Evolutionary conservation across 192 early-diverging fungal species (phyloP), one percentile per base, ranked within the genome.

Genomic region (Jimgerdemannia flammicorona): DNA sequence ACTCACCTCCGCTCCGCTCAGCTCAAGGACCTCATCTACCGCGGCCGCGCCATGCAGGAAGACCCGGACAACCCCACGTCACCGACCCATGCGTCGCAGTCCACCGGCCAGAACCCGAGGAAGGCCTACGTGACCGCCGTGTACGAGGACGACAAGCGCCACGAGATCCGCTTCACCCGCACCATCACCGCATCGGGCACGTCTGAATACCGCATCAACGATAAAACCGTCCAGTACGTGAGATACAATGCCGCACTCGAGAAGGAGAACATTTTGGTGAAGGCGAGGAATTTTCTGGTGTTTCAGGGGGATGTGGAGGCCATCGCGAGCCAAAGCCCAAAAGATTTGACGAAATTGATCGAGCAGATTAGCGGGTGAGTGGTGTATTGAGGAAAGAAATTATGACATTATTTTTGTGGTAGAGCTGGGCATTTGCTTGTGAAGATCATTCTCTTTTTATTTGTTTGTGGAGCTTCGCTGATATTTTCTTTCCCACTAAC

Each of bases 221-320:
- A 88, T 20, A 91, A 87, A 49, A 78, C 75, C 0, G 94, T 97
- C 7, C 80, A 88, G 4, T 94, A 89, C 82, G 80, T 84, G 3
- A 80, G 87, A n/a, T 99, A 99, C 85, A 93, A 90, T 77, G 77
- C 83, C 39, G 75, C 84, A 0, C 83, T 99, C 29, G 95, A 96
- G 78, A 77, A 87, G 64, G 90, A 97, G 81, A 95, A 97, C 72
- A 98, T 99, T 70, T 84, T 99, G 18, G 92, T 98, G 73, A 97
- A 95, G 76, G 97, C 97, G 2, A 87, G 91, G 49, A 99, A 99
- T 83, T 99, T 99, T 86, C 86, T 99, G 67, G 98, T 99, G 3
- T 99, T 99, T 78, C 96, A 99, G 88, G 97, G 97, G 66, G 97
- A 99, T 84, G 94, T 99, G 3, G 98, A 99, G 75, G 90, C 95